Base-by-base conservation (phyloP, 2,329 filamentous ascomycete species). In the Chrysoporthe deuterocubensis region DNA sequence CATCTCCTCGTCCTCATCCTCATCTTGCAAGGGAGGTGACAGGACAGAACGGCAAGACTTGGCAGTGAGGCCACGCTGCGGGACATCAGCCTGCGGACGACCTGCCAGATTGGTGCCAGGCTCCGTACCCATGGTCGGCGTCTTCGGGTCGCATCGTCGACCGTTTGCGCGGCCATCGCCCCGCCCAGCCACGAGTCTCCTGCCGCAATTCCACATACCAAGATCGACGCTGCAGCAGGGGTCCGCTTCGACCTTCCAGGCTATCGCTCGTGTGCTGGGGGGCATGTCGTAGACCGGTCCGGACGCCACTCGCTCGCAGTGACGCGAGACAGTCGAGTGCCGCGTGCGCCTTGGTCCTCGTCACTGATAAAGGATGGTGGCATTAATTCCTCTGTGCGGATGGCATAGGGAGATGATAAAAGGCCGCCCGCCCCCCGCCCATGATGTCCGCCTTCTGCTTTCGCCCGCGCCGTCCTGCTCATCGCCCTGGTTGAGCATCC, bases 151-250 rank as follows among this genome's bases (percentile, higher is more conserved):
- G 34, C 59, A 52, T 62, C 26, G 7, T 34, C 44, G 16, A 40
- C 60, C 60, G 14, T 46, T 34, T 21, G 11, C 60, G 34, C 44
- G 32, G 60, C 43, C 43, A 4, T 42, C 16, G 26, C 5, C 14
- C 43, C 40, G 13, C 14, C 44, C 44, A 46, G 44, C 44, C 4
- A 46, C 18, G 9, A 14, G 60, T 37, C 60, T 62, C 57, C 40
- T 62, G 32, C 32, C 60, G 26, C 60, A 40, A 62, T 48, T 26
- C 32, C 18, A 62, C 42, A 62, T 8, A 18, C 11, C 26, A n/a
- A 62, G 60, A 62, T 62, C 60, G 16, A 32, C 60, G 37, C 34
- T 62, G 32, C 43, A 62, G 44, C 43, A 62, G 16, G 32, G 60
- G 16, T 52, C 14, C 13, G 44, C 14, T 43, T 62, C 18, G 43